phyloP scores from a whole-genome alignment of 2,329 filamentous ascomycete genomes.

The Ceratocystis ficicola region DNA sequence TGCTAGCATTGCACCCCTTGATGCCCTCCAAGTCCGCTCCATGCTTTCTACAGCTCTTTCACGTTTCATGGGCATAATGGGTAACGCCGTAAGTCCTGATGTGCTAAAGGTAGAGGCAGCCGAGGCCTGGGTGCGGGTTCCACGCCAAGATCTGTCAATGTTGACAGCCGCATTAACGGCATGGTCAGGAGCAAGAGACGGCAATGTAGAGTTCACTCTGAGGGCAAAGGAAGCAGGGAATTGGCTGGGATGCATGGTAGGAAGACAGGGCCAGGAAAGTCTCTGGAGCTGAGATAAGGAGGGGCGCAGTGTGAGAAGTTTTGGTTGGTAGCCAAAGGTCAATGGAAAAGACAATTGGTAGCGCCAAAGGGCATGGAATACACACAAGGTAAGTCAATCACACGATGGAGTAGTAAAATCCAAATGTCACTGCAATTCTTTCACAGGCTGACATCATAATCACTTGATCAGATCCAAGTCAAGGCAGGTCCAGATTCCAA shows the following conservation, averaged over 20 bases:
- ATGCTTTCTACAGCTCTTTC: slow-evolving; percentile 52
- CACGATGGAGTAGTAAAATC: not conserved
- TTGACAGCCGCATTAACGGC: slow-evolving; percentile 55
- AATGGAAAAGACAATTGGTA: not conserved
- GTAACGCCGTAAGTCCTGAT: slow-evolving; percentile 55
- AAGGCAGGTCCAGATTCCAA: not conserved
- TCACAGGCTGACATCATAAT: not conserved
- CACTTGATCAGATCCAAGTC: not conserved
- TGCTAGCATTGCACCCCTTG: slow-evolving; percentile 32
- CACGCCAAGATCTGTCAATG: slow-evolving; percentile 45
- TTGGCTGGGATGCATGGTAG: slow-evolving; percentile 50
- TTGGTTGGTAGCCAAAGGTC: not conserved
- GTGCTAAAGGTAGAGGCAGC: slow-evolving; percentile 48
- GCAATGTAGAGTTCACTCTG: slow-evolving; percentile 39
- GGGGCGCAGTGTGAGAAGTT: not conserved
- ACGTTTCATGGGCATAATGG: slow-evolving; percentile 59
- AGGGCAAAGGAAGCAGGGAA: slow-evolving; percentile 47
- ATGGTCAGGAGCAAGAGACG: slow-evolving; percentile 41
- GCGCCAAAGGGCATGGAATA: not conserved
- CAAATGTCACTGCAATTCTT: not conserved
- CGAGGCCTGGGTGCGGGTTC: slow-evolving; percentile 54
- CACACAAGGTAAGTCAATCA: slow-evolving; percentile 5
- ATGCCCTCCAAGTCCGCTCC: slow-evolving; percentile 49
- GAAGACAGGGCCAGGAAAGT: slow-evolving; percentile 33
- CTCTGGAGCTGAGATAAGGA: slow-evolving; percentile 33